Conservation (phyloP, 805 yeast genomes). For the Candida tibetensis region DNA sequence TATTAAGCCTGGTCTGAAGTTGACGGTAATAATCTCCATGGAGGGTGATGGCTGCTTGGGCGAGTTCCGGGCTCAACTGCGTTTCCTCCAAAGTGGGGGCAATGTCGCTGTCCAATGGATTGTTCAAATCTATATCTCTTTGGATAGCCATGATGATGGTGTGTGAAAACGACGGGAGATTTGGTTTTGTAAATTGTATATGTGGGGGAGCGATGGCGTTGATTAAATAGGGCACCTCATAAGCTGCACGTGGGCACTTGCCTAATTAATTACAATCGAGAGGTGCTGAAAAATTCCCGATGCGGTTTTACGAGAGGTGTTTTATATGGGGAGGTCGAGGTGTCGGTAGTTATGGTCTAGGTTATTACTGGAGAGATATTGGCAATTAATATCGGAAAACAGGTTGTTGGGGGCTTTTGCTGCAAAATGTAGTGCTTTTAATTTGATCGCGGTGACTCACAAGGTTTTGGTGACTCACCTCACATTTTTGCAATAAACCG, state of each 20-base stretch:
- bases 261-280: conserved; percentile 4
- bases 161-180: background rate
- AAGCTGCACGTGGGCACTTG: conserved; percentile 8
- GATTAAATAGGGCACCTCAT: conserved; percentile 1
- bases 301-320: no score
- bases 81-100: conserved; percentile 53
- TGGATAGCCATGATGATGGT: conserved; percentile 39
- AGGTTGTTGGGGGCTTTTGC: no score
- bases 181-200: background rate
- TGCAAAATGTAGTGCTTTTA: no score
- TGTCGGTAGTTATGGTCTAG: no score
- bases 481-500: no score
- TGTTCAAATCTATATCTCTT: conserved; percentile 48
- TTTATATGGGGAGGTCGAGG: no score
- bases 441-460: no score
- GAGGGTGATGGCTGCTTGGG: conserved; percentile 59
- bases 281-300: no score
- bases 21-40: conserved; percentile 59
- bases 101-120: conserved; percentile 52
- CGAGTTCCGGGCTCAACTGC: conserved; percentile 52
- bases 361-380: no score
- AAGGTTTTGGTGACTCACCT: no score
- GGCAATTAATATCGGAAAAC: no score
- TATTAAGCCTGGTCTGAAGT: conserved; percentile 47
- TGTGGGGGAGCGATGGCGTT: background rate